Evolutionary conservation across 768 basidiomycete species (phyloP).

Genomic region (Collybiopsis luxurians): DNA sequence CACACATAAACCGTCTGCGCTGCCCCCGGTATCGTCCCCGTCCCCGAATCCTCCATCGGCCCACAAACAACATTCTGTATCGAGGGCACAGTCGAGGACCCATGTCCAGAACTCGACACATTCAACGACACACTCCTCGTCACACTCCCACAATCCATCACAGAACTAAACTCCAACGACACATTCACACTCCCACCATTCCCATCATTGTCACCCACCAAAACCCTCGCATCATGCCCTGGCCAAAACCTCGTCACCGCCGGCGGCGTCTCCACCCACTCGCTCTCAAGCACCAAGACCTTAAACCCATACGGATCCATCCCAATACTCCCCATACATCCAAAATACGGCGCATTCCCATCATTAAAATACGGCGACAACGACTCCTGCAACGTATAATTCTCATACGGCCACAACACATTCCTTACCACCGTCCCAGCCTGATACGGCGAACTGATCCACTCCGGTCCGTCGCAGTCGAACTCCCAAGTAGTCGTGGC

Average conservation of each 20-base stretch:
- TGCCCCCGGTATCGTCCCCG: slow-evolving; percentile 50
- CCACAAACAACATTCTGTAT: slow-evolving; percentile 50
- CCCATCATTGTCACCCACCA: slow-evolving; percentile 39
- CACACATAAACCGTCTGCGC: slow-evolving; percentile 66
- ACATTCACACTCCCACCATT: slow-evolving; percentile 63
- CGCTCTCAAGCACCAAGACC: slow-evolving; percentile 61
- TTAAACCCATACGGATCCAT: slow-evolving; percentile 82
- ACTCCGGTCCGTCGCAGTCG: slow-evolving; percentile 52
- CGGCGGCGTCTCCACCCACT: slow-evolving; percentile 74
- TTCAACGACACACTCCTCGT: slow-evolving; percentile 62
- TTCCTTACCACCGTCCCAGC: slow-evolving; percentile 66
- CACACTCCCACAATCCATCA: slow-evolving; percentile 73
- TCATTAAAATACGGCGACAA: slow-evolving; percentile 60
- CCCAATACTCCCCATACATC: slow-evolving; percentile 66
- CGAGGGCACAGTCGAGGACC: slow-evolving; percentile 48
- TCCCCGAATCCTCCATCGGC: slow-evolving; percentile 43
- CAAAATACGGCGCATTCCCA: slow-evolving; percentile 59
- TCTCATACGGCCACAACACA: slow-evolving; percentile 81
- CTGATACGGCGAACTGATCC: slow-evolving; percentile 81
- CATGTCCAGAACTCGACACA: slow-evolving; percentile 66
- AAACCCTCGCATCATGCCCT: slow-evolving; percentile 82
- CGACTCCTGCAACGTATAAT: slow-evolving; percentile 67
- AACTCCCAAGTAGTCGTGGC: slow-evolving; percentile 58
- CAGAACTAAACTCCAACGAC: slow-evolving; percentile 72
- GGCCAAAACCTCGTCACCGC: slow-evolving; percentile 78